Base-by-base conservation (phyloP, 2,329 filamentous ascomycete genomes). In the Thelonectria rubi region DNA sequence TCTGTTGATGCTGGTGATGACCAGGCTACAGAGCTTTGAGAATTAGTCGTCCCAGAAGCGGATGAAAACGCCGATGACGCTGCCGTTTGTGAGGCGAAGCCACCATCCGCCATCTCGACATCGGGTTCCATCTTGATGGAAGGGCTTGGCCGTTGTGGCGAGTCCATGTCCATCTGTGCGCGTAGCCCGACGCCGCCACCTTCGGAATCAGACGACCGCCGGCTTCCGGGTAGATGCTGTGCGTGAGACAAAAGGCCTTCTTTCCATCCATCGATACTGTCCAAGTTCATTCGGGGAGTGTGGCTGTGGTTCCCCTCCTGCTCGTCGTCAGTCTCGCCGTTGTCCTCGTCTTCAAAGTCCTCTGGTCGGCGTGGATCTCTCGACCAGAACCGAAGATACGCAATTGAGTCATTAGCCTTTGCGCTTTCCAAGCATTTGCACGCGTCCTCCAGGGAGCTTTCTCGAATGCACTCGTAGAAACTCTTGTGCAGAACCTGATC, bases 381-480 rank as follows among this genome's bases (percentile, higher is more conserved):
- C 71, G 91, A 94, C 85, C 88, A 92, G 75, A 96, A 97, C 17
- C 93, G 90, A 61, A 97, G 81, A 71, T 97, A 96, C 2, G 93
- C 92, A 70, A 96, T 95, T 2, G 93, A 96, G 74, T 97, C 92
- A 70, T 97, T 96, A 26, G 90, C 90, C 74, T 97, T 97, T 20
- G 93, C 92, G 66, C 90, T 91, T 76, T 96, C 93, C 32, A 97
- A 78, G 69, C 91, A 94, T 64, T 87, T 86, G 34, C 94, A 87
- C 3, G 92, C 92, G 68, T 95, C 91, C 9, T 85, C 80, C 26
- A 95, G 80, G 68, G 91, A 95, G 63, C 88, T 90, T 68, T 91
- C 87, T 59, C 91, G 86, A 52, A 97, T 95, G 72, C 91, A 94
- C 69, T 93, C 91, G 75, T 96, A 97, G 75, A 97, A 96, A 74